Evolutionary conservation across 139 green algal genomes (phyloP), one percentile per base, ranked within the genome.

Genomic region (Asterochloris sp.): DNA sequence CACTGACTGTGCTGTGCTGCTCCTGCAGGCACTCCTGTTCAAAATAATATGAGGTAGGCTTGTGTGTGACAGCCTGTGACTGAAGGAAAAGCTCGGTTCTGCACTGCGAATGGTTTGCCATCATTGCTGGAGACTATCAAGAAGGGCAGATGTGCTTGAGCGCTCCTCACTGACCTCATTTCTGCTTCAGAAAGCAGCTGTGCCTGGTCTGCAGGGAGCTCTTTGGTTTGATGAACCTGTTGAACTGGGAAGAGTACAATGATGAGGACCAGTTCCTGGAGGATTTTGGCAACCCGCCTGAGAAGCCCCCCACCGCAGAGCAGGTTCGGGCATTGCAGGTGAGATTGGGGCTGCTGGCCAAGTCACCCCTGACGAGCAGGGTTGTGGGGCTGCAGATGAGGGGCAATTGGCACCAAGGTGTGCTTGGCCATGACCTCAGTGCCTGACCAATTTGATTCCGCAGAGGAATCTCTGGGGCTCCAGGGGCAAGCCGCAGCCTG

Each of bases 21-120:
- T 62, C 13, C 26, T 75, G 62, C 81, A 90, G 91, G 95, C 62
- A 98, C 95, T 12, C 95, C 95, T 60, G 91, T 98, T 63, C 95
- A 99, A 88, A 99, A 99, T 92, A 98, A 98, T 91, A 94, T 97
- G 83, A 83, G 85, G 38, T 2, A 95, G 98, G 85, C 90, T 98
- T 54, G 38, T 54, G 64, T 96, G 79, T 81, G 85, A 88, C 62
- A 87, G 38, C 38, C 38, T 54, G 4, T 54, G 38, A 6, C 38
- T 54, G 38, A 54, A 54, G 38, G 38, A 54, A n/a, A n/a, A 54
- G 38, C 38, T 54, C 38, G 2, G 38, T 54, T 54, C 4, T 54
- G 38, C 38, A 54, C 38, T 54, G 38, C 38, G n/a, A 54, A 54
- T 54, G 38, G 38, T 54, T 54, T 54, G 38, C 38, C 38, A 54